Base-by-base conservation (phyloP, 495 filamentous ascomycete species). In the Penicillium manginii region DNA sequence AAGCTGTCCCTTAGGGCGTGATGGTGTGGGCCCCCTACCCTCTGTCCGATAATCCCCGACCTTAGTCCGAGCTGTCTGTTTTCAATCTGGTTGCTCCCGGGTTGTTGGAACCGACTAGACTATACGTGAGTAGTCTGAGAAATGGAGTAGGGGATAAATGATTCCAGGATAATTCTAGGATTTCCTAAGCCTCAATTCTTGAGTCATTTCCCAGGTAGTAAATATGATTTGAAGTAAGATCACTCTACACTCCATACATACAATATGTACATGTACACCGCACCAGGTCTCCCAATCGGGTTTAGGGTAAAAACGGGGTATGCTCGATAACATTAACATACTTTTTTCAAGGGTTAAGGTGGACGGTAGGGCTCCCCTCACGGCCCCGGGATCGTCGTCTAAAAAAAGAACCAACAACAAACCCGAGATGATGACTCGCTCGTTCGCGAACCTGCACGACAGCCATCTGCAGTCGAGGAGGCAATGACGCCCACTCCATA, bases 361-460 rank as follows among this genome's bases (percentile, higher is more conserved):
- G 40, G 26, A 43, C 40, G 40, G 45, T 47, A 47, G 45, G 19
- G 45, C 45, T 19, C 26, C 45, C 45, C 45, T 47, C 22, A 47
- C 45, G 45, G 45, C 45, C 45, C 45, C 45, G 45, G 35, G 55
- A 58, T 58, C 47, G 47, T n/a, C 42, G 18, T 31, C 35, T 58
- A 58, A 58, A 58, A 58, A 58, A 58, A 58, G 55, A 58, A 58
- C 55, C 55, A 58, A 58, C 55, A 56, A 7, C 45, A 11, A 57
- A 50, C 37, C 35, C 48, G 40, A 50, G 22, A 21, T 21, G 37
- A 42, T 57, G 50, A 58, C 50, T 61, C 45, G 58, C 29, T 43
- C 45, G 51, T 58, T 46, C 14, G 18, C 40, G 22, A 49, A 53
- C 23, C 32, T 51, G 29, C 35, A 49, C 26, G 33, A 47, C 48